Percentiles rank a stretch among this genome's conserved stretches.
These are phyloP conservation scores for Xylaria telfairii DNA, from an alignment of 495 filamentous ascomycete genomes.

Conservation along the genomic window DNA sequence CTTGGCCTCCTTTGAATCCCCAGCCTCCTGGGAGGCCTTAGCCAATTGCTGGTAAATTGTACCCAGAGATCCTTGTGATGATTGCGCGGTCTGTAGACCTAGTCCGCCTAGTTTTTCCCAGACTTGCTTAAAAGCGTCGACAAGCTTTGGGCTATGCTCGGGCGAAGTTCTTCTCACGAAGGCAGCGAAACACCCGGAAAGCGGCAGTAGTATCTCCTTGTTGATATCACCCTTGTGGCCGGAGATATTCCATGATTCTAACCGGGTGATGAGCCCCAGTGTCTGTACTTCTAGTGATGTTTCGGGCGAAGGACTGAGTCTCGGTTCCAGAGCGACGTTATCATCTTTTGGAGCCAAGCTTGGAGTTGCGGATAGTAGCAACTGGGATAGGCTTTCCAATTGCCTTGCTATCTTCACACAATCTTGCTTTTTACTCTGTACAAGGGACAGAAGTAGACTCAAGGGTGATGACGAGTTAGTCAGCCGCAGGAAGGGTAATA, in stretches of 20 bases:
- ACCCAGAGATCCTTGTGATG: constrained; percentile 43
- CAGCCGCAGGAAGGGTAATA: constrained; percentile 48
- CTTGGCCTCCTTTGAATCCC: constrained; percentile 52
- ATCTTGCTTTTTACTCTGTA: constrained; percentile 52
- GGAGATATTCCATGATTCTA: constrained; percentile 73
- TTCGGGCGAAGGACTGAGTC: constrained; percentile 63
- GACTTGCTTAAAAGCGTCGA: constrained; percentile 32
- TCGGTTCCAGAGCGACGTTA: constrained; percentile 48
- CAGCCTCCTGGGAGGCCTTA: constrained; percentile 51
- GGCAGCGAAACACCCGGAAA: constrained; percentile 66
- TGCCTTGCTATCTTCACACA: constrained; percentile 69
- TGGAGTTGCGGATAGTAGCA: constrained; percentile 67
- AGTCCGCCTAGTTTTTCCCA: constrained; percentile 40
- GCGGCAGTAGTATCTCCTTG: constrained; percentile 73
- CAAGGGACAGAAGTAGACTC: constrained; percentile 62
- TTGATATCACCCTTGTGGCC: constrained; percentile 70
- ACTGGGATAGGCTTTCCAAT: constrained; percentile 72
- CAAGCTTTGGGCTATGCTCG: constrained; percentile 37
- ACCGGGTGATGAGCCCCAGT: constrained; percentile 68
- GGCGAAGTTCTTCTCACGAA: constrained; percentile 63
- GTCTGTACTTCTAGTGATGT: constrained; percentile 68
- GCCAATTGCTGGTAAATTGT: constrained; percentile 49
- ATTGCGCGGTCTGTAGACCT: constrained; percentile 28
- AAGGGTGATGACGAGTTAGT: constrained; percentile 66
- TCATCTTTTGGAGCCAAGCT: constrained; percentile 62